Evolutionary conservation across 2,329 filamentous ascomycete species (phyloP).

Genomic region (Colletotrichum sp.): DNA sequence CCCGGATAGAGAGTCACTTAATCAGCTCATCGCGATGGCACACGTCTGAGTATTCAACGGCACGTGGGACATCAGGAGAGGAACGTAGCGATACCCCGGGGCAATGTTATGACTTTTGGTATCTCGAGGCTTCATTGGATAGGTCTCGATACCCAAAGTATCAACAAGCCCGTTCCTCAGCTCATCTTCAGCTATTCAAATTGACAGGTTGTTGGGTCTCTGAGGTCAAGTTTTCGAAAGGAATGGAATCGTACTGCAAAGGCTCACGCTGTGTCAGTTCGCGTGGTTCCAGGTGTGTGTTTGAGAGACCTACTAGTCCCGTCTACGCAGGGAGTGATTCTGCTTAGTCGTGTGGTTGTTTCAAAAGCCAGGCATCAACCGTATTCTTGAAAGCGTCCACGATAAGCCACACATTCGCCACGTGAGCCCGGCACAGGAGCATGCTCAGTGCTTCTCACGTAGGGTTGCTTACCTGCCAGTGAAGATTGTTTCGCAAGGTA

Average conservation of each 20-base stretch:
- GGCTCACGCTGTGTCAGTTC: background rate
- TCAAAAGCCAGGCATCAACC: background rate
- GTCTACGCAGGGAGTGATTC: background rate
- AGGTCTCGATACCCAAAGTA: background rate
- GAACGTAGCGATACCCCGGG: fast-evolving
- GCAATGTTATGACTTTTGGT: background rate
- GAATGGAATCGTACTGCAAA: background rate
- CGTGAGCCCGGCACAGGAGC: background rate
- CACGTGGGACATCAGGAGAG: background rate
- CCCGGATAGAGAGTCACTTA: background rate
- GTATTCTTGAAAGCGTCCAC: background rate
- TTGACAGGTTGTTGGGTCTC: background rate
- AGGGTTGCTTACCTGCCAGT: background rate
- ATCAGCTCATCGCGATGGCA: background rate
- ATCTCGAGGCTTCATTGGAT: background rate
- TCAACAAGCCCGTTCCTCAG: background rate
- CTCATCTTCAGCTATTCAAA: background rate
- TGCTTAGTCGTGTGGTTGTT: background rate
- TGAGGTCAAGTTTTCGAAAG: fast-evolving
- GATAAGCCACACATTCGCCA: background rate
- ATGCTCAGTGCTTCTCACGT: background rate
- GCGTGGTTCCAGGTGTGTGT: background rate
- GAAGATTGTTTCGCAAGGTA: too few relatives aligned
- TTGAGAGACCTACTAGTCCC: background rate
- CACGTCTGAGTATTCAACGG: background rate